phyloP scores from a whole-genome alignment of 306 rosid species.

The Hippophae tibetana region DNA sequence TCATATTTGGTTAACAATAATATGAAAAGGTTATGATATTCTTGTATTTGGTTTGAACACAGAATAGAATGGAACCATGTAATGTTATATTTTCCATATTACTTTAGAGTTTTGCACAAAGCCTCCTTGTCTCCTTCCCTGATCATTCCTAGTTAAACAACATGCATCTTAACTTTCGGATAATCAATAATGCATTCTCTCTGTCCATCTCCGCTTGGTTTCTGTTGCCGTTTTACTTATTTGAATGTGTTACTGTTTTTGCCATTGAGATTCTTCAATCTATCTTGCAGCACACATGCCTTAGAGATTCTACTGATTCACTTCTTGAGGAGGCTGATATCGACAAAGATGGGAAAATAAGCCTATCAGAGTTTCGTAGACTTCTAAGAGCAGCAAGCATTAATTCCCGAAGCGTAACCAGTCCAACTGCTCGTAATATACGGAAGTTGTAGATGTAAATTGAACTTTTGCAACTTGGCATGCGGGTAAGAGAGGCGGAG shows the following conservation, averaged over 20 bases:
- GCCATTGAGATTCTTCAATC: conserved; percentile 17
- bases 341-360: conserved; percentile 90
- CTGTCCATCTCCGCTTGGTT: neutral
- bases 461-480: conserved; percentile 15
- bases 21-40: no score
- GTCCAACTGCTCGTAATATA: conserved; percentile 24
- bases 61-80: no score
- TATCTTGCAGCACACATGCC: conserved; percentile 70
- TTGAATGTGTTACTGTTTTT: neutral
- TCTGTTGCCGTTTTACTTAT: neutral
- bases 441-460: conserved; percentile 35
- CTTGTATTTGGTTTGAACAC: no score
- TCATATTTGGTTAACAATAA: no score
- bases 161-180: no score
- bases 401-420: conserved; percentile 39
- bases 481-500: conserved; percentile 23
- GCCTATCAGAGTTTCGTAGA: conserved; percentile 76
- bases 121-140: no score
- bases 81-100: no score
- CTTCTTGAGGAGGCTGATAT: conserved; percentile 95
- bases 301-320: conserved; percentile 74
- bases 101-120: no score
- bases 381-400: conserved; percentile 95
- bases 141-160: no score
- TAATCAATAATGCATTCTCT: no score